A percentile compares a stretch with the other conserved stretches of the same genome.
phyloP scores from a whole-genome alignment of 78 protist genomes.

The Mantamonas sphyraenae region DNA sequence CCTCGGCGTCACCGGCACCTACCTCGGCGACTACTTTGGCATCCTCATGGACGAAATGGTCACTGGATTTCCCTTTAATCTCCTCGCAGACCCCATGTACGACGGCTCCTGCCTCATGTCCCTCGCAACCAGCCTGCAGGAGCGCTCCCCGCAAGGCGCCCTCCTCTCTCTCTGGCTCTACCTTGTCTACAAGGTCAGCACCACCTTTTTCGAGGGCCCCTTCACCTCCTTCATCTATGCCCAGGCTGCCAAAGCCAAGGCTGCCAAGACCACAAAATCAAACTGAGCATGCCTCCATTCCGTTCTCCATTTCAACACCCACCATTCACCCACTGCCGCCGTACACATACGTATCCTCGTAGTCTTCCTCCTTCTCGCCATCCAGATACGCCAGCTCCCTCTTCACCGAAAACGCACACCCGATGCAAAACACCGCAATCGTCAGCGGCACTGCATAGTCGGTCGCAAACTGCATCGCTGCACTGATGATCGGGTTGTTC shows the following conservation, averaged over 20 bases:
- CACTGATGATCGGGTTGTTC: no score
- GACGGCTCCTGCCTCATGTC: slow-evolving; percentile 32
- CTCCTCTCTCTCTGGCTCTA: slow-evolving; percentile 22
- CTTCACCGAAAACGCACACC: not conserved
- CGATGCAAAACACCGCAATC: not conserved
- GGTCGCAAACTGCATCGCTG: not conserved
- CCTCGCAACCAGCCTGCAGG: not conserved
- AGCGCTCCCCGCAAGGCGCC: slow-evolving; percentile 40
- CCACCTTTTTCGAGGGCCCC: slow-evolving; percentile 14
- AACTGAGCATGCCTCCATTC: not conserved
- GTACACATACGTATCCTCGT: not conserved
- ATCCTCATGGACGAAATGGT: slow-evolving; percentile 65
- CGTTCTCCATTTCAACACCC: no score
- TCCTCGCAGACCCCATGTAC: slow-evolving; percentile 75
- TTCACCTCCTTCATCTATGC: slow-evolving; percentile 18
- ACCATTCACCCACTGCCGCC: no score
- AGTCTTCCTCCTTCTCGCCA: not conserved
- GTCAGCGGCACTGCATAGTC: not conserved
- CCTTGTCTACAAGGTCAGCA: slow-evolving; percentile 40
- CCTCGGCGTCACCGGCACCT: slow-evolving; percentile 73
- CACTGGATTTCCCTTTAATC: slow-evolving; percentile 75
- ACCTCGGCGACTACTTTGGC: slow-evolving; percentile 70
- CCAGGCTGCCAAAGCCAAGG: not conserved
- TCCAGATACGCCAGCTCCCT: not conserved
- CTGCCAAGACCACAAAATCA: not conserved